Evolutionary conservation across 2,329 filamentous ascomycete species (phyloP), one percentile per base, ranked within the genome.

Genomic region (Dothideomycetes sp.): DNA sequence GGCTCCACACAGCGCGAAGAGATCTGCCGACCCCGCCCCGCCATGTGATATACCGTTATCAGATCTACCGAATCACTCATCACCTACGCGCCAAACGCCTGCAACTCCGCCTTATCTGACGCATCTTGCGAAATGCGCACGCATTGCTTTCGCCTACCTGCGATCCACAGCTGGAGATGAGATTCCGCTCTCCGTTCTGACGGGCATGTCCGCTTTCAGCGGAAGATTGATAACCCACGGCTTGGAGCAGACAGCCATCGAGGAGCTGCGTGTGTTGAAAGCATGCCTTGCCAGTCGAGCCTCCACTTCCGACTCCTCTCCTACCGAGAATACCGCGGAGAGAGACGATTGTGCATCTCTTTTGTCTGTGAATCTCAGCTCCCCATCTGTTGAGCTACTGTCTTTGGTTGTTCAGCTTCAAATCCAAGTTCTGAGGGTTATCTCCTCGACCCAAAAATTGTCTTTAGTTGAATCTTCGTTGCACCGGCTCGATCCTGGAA

Each of bases 141-240:
- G 81, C 8, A 58, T 74, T 19, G 81, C 79, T 2, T 84, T 88
- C 51, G 62, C 70, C 5, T 77, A 75, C 36, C 63, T 88, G 30
- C 69, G 79, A 36, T 66, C 69, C 19, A 61, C 70, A 8, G n/a
- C 38, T 1, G 19, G 2, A 1, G 29, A 36, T 15, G 34, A 4
- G 14, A n/a, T n/a, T n/a, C 69, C 73, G 33, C 62, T 83, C 30
- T 81, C 88, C 52, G 58, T 88, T 3, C 84, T 88, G 54, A 77
- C 69, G 43, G 84, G 82, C 39, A 82, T 84, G 69, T 73, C 81
- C 12, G 76, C 79, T 0, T 68, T 88, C 38, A 60, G 81, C 30
- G 73, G 73, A 30, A 84, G 79, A 53, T 64, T 88, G 1, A 62
- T 86, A 11, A 63, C 66, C 0, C 64, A 85, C 35, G 74, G 75